Evolutionary conservation across 352 stramenopile genomes (phyloP).

Genomic region (Pythium monospermum): DNA sequence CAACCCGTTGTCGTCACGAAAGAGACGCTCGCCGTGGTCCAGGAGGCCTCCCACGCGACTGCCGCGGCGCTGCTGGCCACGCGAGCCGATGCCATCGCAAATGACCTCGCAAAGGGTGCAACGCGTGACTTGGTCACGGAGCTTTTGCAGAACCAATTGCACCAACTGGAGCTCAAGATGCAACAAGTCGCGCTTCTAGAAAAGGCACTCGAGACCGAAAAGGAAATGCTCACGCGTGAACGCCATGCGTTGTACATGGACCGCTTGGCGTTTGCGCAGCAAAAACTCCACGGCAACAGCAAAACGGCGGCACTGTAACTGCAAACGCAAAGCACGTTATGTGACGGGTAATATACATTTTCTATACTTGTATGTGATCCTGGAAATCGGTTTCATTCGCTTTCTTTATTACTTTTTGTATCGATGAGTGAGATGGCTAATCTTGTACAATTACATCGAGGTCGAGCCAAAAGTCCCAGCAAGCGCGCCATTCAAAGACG

Average conservation of each 20-base stretch:
- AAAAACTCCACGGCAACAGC: conserved; percentile 38
- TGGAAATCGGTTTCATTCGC: conserved; percentile 5
- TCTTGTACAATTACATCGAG: too few species aligned
- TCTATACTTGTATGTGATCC: too few species aligned
- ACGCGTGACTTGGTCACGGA: conserved; percentile 53
- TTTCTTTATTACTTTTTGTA: not conserved
- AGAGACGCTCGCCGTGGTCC: conserved; percentile 49
- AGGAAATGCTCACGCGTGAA: conserved; percentile 54
- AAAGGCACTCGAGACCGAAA: conserved; percentile 42
- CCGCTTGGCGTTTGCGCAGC: conserved; percentile 50
- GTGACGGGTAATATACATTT: too few species aligned
- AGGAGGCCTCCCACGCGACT: conserved; percentile 60
- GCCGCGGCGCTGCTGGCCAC: conserved; percentile 53
- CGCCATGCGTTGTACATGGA: conserved; percentile 74
- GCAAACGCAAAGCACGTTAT: not conserved
- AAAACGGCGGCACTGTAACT: conserved; percentile 8
- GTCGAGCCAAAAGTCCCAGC: not conserved
- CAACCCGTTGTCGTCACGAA: conserved; percentile 33
- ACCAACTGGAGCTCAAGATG: conserved; percentile 79
- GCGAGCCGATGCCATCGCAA: conserved; percentile 41
- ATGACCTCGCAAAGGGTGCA: conserved; percentile 32
- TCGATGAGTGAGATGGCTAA: not conserved
- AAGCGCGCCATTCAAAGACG: not conserved
- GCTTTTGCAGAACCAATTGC: conserved; percentile 60
- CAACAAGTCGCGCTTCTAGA: conserved; percentile 61